Evolutionary conservation across 345 rosid species (phyloP), one percentile per base, ranked within the genome.

Genomic region (Boechera divaricarpa): DNA sequence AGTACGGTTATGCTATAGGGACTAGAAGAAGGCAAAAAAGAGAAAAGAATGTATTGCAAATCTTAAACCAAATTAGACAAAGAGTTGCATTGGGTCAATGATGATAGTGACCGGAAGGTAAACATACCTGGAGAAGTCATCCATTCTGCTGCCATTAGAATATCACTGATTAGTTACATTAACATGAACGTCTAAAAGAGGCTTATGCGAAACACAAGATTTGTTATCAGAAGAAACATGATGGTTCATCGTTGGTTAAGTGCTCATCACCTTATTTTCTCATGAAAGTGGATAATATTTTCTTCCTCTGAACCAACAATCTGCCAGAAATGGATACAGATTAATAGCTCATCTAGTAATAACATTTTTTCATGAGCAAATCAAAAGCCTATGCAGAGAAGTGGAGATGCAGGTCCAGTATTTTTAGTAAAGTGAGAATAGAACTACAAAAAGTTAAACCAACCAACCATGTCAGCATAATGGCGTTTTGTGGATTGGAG

Each of bases 231-330:
- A 64, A 41, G 26, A 36, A 58, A 7, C 29, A 28, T 15, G 48
- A 11, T 63, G 41, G 70, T 49, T 49, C 64, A 60, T 38, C 2
- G 6, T 73, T 33, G 48, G 62, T 69, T 24, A 51, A 45, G 59
- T 39, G 32, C 58, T 36, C 64, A 57, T 78, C 74, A 95, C 99
- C 99, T 92, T 85, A 95, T 92, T 80, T 87, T 95, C 85, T 92
- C 95, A 76, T 91, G 97, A 76, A 89, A 90, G 74, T 86, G 91
- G 70, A 95, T 89, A 70, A 76, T 68, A 63, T 92, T 91, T 79
- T 95, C 94, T 83, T 95, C 99, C 81, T 95, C 97, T 69, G 92
- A 82, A 26, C 89, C 94, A 76, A 95, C 89, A 81, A 92, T 87
- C 99, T 95, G 93, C 58, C 69, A 70, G 73, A 63, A 75, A 77